Evolutionary conservation across 2,329 filamentous ascomycete genomes (phyloP), one percentile per base, ranked within the genome.

Genomic region (Sporothrix brasiliensis): DNA sequence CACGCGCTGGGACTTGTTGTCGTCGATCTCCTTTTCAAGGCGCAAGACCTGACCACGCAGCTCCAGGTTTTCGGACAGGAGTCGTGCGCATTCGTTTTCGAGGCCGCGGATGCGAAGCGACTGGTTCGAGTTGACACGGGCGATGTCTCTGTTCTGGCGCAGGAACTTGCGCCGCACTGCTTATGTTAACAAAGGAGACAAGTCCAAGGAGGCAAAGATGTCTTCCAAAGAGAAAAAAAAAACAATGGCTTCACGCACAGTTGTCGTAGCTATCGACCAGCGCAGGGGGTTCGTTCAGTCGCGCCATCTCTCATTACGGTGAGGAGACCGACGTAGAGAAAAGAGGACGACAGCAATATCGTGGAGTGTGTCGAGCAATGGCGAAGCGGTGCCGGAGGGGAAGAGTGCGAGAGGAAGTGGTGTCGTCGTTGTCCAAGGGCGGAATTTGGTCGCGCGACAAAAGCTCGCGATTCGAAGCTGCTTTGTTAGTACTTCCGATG

Each of bases 61-160:
- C 69, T 89, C 85, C 69, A 94, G 85, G 77, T 95, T 95, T 75
- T 95, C 91, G n/a, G 90, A 88, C 30, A 94, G 83, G 73, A 94
- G 85, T 65, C 89, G 88, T 53, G 90, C 88, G 73, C 88, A 89
- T 79, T 96, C 91, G 77, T 89, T 88, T 77, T 94, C 92, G 71
- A 95, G 85, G 73, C 85, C 87, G 72, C 92, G 89, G 75, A 95
- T 94, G 74, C 90, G 89, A 44, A 92, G 84, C 44, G 91, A 91
- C 78, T 94, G 91, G 67, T 87, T 85, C 30, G 92, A 92, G 80
- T 96, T 95, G 76, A 86, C 88, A 78, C 89, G 89, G 73, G 92
- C 92, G 73, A 95, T 90, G 76, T 95, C 92, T 80, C 91, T 87
- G 78, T 96, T 96, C 78, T 95, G 92, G 69, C 92, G 87, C 76